phyloP scores from a whole-genome alignment of 148 eudicot species.

The Chenopodium quinoa region DNA sequence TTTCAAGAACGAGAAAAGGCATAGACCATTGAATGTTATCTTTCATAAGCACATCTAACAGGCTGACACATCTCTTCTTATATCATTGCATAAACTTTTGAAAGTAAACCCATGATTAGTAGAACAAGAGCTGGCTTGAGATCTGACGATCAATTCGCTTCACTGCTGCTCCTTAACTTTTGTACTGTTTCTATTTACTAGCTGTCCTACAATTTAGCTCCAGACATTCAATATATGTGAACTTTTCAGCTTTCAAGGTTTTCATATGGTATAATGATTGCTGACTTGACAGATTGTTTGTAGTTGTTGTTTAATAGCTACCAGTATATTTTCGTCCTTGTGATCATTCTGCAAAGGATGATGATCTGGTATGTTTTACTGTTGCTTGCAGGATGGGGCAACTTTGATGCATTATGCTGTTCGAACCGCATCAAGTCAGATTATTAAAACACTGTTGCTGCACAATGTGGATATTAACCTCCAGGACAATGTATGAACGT shows the following conservation, averaged over 20 bases:
- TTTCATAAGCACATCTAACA: background rate
- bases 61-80: too few species aligned
- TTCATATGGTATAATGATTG: background rate
- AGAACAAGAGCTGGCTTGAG: background rate
- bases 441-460: conserved; percentile 73
- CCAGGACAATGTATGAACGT: conserved; percentile 66
- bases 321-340: background rate
- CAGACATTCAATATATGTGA: background rate
- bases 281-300: background rate
- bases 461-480: conserved; percentile 85
- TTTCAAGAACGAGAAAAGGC: background rate
- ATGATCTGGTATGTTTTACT: conserved; percentile 4
- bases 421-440: conserved; percentile 61
- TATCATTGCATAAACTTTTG: too few species aligned
- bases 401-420: conserved; percentile 96
- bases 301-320: background rate
- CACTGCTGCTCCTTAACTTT: background rate
- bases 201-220: background rate
- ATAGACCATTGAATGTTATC: background rate
- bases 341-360: background rate
- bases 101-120: too few species aligned
- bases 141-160: background rate
- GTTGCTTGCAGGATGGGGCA: conserved; percentile 68
- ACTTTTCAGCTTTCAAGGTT: background rate
- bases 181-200: background rate